phyloP scores from a whole-genome alignment of 2,329 filamentous ascomycete species.

The Claviceps cyperi region DNA sequence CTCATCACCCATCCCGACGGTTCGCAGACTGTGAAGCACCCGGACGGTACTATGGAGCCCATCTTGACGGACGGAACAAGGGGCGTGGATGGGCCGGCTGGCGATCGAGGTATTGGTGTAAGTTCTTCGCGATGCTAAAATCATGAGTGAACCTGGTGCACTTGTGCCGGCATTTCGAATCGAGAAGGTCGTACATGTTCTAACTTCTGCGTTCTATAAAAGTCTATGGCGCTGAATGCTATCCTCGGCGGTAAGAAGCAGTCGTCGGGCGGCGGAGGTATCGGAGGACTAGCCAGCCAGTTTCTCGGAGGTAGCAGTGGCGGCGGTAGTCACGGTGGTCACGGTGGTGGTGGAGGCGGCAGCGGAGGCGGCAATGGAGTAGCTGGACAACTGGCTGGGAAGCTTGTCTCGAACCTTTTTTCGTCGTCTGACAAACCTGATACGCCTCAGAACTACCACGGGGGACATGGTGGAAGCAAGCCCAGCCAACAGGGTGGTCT shows the following conservation, averaged over 20 bases:
- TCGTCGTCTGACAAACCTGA: constrained; percentile 32
- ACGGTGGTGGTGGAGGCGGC: constrained; percentile 16
- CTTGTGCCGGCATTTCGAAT: not conserved
- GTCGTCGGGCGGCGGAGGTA: constrained; percentile 15
- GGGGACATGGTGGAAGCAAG: constrained; percentile 26
- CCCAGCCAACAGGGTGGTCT: constrained; percentile 30
- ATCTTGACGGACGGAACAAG: constrained; percentile 37
- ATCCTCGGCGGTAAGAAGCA: constrained; percentile 34
- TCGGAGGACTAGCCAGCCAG: constrained; percentile 7
- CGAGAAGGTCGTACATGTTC: not conserved
- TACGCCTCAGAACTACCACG: constrained; percentile 32
- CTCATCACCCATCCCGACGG: constrained; percentile 50
- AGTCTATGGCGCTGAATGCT: constrained; percentile 48
- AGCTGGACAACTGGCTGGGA: constrained; percentile 41
- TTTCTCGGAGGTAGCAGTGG: constrained; percentile 19
- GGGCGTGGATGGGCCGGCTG: constrained; percentile 34
- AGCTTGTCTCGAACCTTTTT: constrained; percentile 41
- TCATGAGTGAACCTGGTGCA: not conserved
- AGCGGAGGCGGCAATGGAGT: constrained; percentile 24
- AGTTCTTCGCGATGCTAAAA: constrained; percentile 14
- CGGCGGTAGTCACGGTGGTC: constrained; percentile 13
- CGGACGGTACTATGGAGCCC: constrained; percentile 47
- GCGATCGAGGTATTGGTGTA: constrained; percentile 53
- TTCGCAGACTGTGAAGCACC: constrained; percentile 43
- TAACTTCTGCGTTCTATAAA: not conserved